Base-by-base conservation (phyloP, 2,329 filamentous ascomycete species). In the Dactylellina parvicollis region DNA sequence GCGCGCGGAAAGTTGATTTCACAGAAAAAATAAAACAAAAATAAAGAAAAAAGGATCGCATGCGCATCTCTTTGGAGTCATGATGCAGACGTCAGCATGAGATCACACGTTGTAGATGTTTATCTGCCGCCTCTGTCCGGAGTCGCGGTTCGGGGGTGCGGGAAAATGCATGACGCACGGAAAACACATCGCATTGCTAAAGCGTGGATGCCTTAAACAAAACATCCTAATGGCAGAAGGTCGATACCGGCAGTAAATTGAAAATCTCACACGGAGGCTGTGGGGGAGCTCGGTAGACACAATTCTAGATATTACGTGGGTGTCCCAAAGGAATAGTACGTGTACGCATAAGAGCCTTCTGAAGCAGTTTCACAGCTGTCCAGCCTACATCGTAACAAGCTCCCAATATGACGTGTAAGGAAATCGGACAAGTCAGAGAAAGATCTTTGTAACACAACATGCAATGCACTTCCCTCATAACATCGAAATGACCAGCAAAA, bases 61-160 rank as follows among this genome's bases (percentile, higher is more conserved):
- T 44, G 40, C 40, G 12, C 16, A 44, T n/a, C n/a, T n/a, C n/a
- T 20, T 12, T 5, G 8, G 9, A 1, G 22, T 34, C 28, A 16
- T 38, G 32, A 12, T 38, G n/a, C 26, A 36, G 22, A 52, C 22
- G 42, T 62, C 49, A 55, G 38, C 34, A 28, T 65, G 38, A 54
- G 38, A 56, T 56, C 40, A 54, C 60, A 8, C 32, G 28, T 70
- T 42, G 54, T 24, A 47, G 47, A 30, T 24, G 32, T 18, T 36
- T n/a, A 36, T 34, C 3, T 24, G 30, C 65, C 65, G 47, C 50
- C 1, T 49, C 32, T 61, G 24, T 1, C 7, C 50, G 66, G 57
- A 62, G 34, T 71, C 42, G 42, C 57, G 40, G 50, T 57, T 57
- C 50, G 34, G 42, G 56, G 22, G 54, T 38, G 59, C 32, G 59